A percentile compares a stretch with the other conserved stretches of the same genome.
phyloP scores from a whole-genome alignment of 176 grass and related monocot species.

The Poa annua region DNA sequence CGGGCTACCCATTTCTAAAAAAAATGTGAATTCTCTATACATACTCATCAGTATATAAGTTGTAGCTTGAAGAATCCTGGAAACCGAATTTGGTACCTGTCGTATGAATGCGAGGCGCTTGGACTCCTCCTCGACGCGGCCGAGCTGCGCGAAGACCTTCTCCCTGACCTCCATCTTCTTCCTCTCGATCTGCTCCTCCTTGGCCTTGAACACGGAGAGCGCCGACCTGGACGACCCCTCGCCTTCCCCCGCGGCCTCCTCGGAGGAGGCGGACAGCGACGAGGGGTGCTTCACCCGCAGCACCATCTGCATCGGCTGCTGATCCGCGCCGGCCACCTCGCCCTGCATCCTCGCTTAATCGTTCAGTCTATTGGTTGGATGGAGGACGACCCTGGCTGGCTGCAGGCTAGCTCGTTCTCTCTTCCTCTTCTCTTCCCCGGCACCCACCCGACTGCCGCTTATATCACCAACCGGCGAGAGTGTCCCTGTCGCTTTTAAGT shows the following conservation, averaged over 20 bases:
- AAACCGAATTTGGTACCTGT: slow-evolving; percentile 36
- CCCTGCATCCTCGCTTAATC: slow-evolving; percentile 53
- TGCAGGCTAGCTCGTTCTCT: slow-evolving; percentile 2
- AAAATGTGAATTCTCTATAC: no score
- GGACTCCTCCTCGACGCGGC: slow-evolving; percentile 88
- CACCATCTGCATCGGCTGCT: slow-evolving; percentile 79
- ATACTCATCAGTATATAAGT: no score
- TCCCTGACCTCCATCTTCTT: slow-evolving; percentile 89
- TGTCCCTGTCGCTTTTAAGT: slow-evolving; percentile 1
- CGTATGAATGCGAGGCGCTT: slow-evolving; percentile 81
- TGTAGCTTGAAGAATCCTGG: no score
- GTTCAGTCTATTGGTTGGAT: not conserved
- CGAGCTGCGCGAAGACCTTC: slow-evolving; percentile 87
- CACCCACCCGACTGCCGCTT: slow-evolving; percentile 19
- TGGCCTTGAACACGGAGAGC: slow-evolving; percentile 83
- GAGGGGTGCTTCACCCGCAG: slow-evolving; percentile 71
- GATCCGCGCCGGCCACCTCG: slow-evolving; percentile 47
- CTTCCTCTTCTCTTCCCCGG: slow-evolving; percentile 24
- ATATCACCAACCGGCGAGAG: slow-evolving; percentile 26
- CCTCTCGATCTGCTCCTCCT: slow-evolving; percentile 93
- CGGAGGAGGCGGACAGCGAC: slow-evolving; percentile 23
- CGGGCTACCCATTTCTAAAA: no score
- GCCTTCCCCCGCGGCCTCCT: slow-evolving; percentile 43
- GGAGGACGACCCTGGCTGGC: not conserved
- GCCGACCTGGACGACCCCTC: slow-evolving; percentile 70